Conservation (phyloP, 306 rosid species). For the Vigna angularis region DNA sequence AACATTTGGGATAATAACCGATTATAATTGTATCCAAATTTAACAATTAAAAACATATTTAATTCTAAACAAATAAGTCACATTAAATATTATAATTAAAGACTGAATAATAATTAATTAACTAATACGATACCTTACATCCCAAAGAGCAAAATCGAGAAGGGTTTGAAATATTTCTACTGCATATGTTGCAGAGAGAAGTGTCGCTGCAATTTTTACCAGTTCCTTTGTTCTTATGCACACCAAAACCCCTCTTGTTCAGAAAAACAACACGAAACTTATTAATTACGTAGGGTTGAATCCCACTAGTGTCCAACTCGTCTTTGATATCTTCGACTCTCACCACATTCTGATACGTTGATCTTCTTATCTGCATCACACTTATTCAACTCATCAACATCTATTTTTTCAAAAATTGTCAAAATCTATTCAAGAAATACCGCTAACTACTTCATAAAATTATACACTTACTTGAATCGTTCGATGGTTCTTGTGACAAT, state of each 20-base stretch:
- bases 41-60: too few species aligned
- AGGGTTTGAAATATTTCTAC: constrained; percentile 51
- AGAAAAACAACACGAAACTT: constrained; percentile 57
- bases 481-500: constrained; percentile 54
- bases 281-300: constrained; percentile 65
- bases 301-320: constrained; percentile 48
- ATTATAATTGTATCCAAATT: too few species aligned
- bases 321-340: constrained; percentile 54
- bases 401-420: neutral
- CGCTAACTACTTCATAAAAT: neutral
- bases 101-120: too few species aligned
- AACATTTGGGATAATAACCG: rapidly evolving
- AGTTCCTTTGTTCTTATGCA: neutral
- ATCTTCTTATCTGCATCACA: constrained; percentile 62
- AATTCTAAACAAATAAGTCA: too few species aligned
- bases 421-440: neutral
- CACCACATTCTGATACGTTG: constrained; percentile 62
- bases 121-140: constrained; percentile 53
- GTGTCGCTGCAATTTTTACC: neutral
- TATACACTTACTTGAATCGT: constrained; percentile 54
- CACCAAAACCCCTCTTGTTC: constrained; percentile 46
- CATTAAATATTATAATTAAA: neutral
- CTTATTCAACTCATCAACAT: neutral
- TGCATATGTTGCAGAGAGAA: constrained; percentile 51
- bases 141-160: constrained; percentile 67